Conservation (phyloP, 192 early-diverging fungal genomes). For the Linnemannia hyalina region DNA sequence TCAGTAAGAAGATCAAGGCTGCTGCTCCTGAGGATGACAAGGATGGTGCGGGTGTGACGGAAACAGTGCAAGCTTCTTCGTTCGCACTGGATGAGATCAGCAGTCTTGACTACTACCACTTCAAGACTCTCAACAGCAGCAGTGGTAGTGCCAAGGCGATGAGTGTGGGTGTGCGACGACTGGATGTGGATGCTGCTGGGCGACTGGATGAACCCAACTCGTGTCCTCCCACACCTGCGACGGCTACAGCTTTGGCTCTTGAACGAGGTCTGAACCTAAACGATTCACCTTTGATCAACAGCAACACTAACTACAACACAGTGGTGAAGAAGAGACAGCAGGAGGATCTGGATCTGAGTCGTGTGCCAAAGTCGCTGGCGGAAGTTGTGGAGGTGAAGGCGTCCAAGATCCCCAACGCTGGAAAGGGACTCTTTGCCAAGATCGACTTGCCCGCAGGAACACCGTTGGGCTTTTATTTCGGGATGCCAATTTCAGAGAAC, state of each 20-base stretch:
- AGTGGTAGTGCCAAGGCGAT: conserved; percentile 22
- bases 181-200: conserved; percentile 22
- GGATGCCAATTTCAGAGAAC: conserved; percentile 95
- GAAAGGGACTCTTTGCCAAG: conserved; percentile 82
- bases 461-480: conserved; percentile 94
- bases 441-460: conserved; percentile 78
- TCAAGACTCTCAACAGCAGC: neutral
- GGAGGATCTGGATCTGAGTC: conserved; percentile 60
- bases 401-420: conserved; percentile 76
- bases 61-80: neutral
- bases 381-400: conserved; percentile 75
- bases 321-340: neutral
- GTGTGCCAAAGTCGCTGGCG: conserved; percentile 66
- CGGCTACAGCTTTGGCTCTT: neutral
- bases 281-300: neutral
- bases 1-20: conserved; percentile 4
- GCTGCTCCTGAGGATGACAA: neutral
- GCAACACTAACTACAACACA: neutral
- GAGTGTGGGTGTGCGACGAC: neutral
- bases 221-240: conserved; percentile 33
- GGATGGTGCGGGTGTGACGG: neutral
- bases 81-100: neutral
- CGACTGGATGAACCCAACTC: conserved; percentile 17
- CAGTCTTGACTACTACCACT: neutral
- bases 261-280: neutral